Conservation (phyloP, 2,329 filamentous ascomycete species). For the Xylaria sp. region DNA sequence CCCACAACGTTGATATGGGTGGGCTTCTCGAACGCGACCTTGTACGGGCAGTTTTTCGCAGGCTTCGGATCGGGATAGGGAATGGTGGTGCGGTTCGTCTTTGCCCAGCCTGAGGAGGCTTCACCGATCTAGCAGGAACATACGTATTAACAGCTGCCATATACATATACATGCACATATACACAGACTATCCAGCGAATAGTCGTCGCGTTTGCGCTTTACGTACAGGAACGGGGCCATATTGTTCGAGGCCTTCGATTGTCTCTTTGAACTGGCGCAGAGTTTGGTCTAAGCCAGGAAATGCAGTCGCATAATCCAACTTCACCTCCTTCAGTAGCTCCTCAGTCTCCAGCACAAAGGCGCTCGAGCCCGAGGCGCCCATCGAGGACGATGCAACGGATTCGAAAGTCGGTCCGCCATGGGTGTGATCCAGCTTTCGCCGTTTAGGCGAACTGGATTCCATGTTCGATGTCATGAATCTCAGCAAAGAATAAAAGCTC, state of each 20-base stretch:
- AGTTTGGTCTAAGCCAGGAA: slow-evolving; percentile 61
- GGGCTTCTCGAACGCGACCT: slow-evolving; percentile 81
- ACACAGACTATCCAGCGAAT: slow-evolving; percentile 2
- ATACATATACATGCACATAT: slow-evolving; percentile 7
- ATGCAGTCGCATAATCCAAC: slow-evolving; percentile 61
- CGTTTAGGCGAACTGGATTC: slow-evolving; percentile 59
- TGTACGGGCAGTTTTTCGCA: slow-evolving; percentile 80
- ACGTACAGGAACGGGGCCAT: slow-evolving; percentile 63
- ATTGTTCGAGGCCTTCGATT: slow-evolving; percentile 62
- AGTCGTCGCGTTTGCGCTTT: not conserved
- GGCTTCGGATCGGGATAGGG: slow-evolving; percentile 89
- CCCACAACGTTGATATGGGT: slow-evolving; percentile 86
- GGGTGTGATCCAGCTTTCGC: slow-evolving; percentile 59
- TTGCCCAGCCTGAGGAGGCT: slow-evolving; percentile 74
- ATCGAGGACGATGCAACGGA: slow-evolving; percentile 55
- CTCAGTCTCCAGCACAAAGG: slow-evolving; percentile 69
- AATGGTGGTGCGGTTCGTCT: slow-evolving; percentile 74
- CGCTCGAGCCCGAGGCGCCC: slow-evolving; percentile 56
- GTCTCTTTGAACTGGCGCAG: slow-evolving; percentile 64
- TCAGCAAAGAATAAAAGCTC: not conserved
- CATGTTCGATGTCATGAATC: slow-evolving; percentile 50
- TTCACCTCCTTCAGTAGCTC: slow-evolving; percentile 67
- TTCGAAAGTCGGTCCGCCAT: slow-evolving; percentile 53
- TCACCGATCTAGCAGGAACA: slow-evolving; percentile 67
- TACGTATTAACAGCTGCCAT: slow-evolving; percentile 15